Conservation (phyloP, 2,329 filamentous ascomycete species). For the Apiospora phragmitis region DNA sequence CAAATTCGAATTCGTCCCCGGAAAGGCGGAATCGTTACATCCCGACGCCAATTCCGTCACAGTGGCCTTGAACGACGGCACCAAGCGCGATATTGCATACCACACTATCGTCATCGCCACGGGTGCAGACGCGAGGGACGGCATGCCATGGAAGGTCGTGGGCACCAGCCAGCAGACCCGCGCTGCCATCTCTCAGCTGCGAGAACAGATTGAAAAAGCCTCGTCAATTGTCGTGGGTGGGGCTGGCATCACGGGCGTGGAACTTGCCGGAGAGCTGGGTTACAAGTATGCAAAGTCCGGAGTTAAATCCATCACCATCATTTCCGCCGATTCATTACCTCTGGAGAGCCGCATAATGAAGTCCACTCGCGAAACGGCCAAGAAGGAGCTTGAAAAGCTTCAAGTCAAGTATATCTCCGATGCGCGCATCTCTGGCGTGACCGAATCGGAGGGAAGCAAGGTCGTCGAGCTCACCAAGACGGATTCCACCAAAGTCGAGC, state of each 20-base stretch:
- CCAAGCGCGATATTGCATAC: conserved; percentile 43
- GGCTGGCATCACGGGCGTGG: conserved; percentile 51
- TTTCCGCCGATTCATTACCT: conserved; percentile 41
- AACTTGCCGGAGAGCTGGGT: conserved; percentile 53
- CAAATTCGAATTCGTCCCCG: conserved; percentile 54
- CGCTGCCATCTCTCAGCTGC: conserved; percentile 36
- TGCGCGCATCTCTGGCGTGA: conserved; percentile 35
- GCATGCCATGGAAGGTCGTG: conserved; percentile 51
- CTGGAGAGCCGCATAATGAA: conserved; percentile 33
- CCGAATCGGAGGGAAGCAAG: conserved; percentile 14
- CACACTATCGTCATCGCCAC: conserved; percentile 57
- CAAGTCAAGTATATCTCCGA: conserved; percentile 43
- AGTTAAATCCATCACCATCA: conserved; percentile 47
- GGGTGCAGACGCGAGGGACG: conserved; percentile 43
- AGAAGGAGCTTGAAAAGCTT: conserved; percentile 42
- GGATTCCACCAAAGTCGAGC: conserved; percentile 32
- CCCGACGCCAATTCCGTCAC: conserved; percentile 41
- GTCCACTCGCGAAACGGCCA: conserved; percentile 39
- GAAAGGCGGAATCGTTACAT: conserved; percentile 46
- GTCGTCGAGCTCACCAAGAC: conserved; percentile 36
- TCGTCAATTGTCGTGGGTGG: conserved; percentile 52
- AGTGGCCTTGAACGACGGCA: conserved; percentile 37
- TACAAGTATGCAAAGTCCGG: conserved; percentile 43
- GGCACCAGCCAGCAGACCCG: conserved; percentile 44
- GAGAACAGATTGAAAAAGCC: conserved; percentile 40